Percentiles rank a stretch among this genome's conserved stretches.
These are phyloP conservation scores for Murraya koenigii DNA, from an alignment of 345 rosid genomes.

Conservation along the genomic window DNA sequence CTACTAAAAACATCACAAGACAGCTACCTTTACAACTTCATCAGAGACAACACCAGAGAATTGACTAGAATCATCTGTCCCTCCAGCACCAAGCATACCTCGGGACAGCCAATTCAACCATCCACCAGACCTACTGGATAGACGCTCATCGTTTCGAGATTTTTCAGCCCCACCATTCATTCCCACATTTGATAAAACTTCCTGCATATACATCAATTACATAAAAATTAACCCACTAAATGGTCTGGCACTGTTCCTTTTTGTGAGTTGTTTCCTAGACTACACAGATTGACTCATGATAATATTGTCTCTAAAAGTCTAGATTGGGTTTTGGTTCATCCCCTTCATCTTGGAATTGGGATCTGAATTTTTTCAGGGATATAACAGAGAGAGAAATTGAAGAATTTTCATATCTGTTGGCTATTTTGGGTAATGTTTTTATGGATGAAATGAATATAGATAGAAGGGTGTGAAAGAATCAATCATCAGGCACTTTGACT, in stretches of 20 bases:
- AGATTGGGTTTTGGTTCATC: background rate
- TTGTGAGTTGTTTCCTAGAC: too few relatives aligned
- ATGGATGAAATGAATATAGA: background rate
- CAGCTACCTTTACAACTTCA: constrained; percentile 84
- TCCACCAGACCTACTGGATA: constrained; percentile 64
- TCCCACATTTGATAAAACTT: constrained; percentile 37
- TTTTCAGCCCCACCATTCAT: constrained; percentile 42
- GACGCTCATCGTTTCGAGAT: constrained; percentile 52
- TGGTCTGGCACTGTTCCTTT: background rate
- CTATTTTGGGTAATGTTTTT: background rate
- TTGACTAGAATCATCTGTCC: constrained; percentile 87
- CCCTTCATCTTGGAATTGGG: background rate
- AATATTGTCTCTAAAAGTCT: too few relatives aligned
- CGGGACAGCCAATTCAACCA: constrained; percentile 98
- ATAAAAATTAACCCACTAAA: constrained; percentile 1
- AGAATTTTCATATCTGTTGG: background rate
- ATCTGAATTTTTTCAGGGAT: background rate
- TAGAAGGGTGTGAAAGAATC: background rate
- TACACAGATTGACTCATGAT: too few relatives aligned
- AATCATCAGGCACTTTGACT: background rate
- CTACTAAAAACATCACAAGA: constrained; percentile 5
- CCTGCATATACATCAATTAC: constrained; percentile 40
- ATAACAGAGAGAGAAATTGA: background rate
- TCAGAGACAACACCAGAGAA: constrained; percentile 93
- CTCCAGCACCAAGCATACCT: constrained; percentile 99